phyloP scores from a whole-genome alignment of 2,329 filamentous ascomycete genomes.

The Colletotrichum sp. region DNA sequence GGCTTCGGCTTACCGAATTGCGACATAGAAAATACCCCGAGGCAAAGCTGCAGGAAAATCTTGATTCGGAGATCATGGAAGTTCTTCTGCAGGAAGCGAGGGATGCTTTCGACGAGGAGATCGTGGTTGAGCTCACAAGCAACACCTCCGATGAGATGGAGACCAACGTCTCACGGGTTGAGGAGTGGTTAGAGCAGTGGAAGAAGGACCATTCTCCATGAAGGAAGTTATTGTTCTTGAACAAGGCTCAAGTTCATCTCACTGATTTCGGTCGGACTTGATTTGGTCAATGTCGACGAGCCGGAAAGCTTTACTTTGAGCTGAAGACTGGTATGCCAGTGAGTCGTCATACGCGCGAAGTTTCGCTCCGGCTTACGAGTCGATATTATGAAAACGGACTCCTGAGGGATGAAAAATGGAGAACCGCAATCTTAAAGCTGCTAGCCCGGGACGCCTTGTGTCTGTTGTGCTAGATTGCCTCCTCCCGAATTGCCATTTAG shows the following conservation, averaged over 20 bases:
- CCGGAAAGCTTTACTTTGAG: background rate
- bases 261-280: background rate
- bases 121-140: constrained; percentile 88
- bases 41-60: constrained; percentile 90
- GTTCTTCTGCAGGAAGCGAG: constrained; percentile 89
- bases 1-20: background rate
- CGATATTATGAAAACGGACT: background rate
- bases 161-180: constrained; percentile 82
- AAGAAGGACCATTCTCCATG: constrained; percentile 57
- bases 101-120: constrained; percentile 84
- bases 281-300: background rate
- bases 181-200: constrained; percentile 84
- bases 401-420: background rate
- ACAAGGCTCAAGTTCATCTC: background rate
- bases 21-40: constrained; percentile 75
- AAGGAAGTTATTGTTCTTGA: background rate
- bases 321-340: background rate
- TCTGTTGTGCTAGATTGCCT: background rate
- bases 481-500: background rate
- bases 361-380: background rate
- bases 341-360: background rate
- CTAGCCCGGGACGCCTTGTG: background rate
- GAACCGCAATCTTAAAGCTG: background rate
- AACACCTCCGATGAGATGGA: constrained; percentile 87
- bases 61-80: constrained; percentile 98